Conservation (phyloP, 352 stramenopile genomes). For the Phytophthora pluvialis region DNA sequence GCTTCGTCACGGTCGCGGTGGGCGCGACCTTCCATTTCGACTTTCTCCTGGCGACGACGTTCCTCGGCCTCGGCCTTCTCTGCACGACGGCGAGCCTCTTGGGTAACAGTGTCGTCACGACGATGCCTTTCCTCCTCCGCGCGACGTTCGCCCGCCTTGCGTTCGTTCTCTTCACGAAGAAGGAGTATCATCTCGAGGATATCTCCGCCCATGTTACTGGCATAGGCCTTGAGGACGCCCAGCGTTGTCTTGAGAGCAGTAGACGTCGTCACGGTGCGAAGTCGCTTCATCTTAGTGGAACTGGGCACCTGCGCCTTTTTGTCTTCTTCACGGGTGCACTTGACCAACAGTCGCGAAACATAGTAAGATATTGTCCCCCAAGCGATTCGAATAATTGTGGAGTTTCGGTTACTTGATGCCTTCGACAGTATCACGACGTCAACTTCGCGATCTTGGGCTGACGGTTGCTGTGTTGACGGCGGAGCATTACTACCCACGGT, state of each 20-base stretch:
- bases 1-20: not conserved
- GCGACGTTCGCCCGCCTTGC: slow-evolving; percentile 5
- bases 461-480: not conserved
- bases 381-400: no score
- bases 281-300: slow-evolving; percentile 3
- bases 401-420: no score
- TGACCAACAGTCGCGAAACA: not conserved
- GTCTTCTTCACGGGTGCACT: slow-evolving; percentile 2
- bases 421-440: not conserved
- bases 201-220: not conserved
- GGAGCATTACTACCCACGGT: not conserved
- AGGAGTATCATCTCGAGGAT: slow-evolving; percentile 6
- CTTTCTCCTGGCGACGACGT: not conserved
- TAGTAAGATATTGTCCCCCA: not conserved
- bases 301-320: not conserved
- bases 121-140: not conserved
- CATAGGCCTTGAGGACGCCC: not conserved
- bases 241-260: slow-evolving; percentile 2
- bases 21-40: slow-evolving; percentile 1
- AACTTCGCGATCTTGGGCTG: not conserved
- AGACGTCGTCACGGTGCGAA: not conserved
- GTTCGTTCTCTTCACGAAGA: slow-evolving; percentile 10
- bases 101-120: not conserved
- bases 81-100: not conserved
- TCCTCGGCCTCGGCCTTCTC: slow-evolving; percentile 6